Evolutionary conservation across 2,329 filamentous ascomycete species (phyloP), one percentile per base, ranked within the genome.

Genomic region (Westerdykella aurantiaca): DNA sequence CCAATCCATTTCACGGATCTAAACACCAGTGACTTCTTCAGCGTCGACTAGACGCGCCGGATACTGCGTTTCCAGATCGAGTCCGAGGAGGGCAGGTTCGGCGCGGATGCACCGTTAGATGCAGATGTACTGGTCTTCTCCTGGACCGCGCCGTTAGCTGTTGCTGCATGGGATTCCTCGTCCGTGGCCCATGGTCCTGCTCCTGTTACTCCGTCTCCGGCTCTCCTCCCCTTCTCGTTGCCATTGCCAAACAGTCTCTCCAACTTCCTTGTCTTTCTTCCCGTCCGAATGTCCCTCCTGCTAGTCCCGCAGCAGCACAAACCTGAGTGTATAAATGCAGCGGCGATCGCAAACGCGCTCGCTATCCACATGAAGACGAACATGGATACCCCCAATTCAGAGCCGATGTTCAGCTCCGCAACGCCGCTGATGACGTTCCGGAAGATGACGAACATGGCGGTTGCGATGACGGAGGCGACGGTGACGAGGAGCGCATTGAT

Each of bases 301-400:
- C 73, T 76, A 11, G 77, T 76, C 58, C 84, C 87, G 64, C 86
- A 94, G 67, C 88, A 95, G 55, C 83, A 86, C 66, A 91, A 76
- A 25, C 83, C 80, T 22, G 85, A 71, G 64, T 94, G 87, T 16
- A 94, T 72, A 9, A 74, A 42, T 63, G 86, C 90, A 0, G 84
- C 83, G 16, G 90, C 58, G 5, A 88, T 69, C 1, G 80, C 78
- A 47, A 83, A 79, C 0, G 74, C 79, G 0, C 82, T 77, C 0
- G 84, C 86, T 22, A 88, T 78, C 90, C 91, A 97, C 84, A 95
- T 91, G 61, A 95, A 94, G 0, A 72, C 85, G 57, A 95, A 79
- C 85, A 95, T 90, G 52, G 80, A 76, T 31, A 65, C 69, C 5
- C 89, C 89, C 29, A 95, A 72, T 3, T 76, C 69, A 3, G 83